These are phyloP conservation scores for Opeltia flavorubescens DNA, from an alignment of 495 filamentous ascomycete species.

Conservation along the genomic window DNA sequence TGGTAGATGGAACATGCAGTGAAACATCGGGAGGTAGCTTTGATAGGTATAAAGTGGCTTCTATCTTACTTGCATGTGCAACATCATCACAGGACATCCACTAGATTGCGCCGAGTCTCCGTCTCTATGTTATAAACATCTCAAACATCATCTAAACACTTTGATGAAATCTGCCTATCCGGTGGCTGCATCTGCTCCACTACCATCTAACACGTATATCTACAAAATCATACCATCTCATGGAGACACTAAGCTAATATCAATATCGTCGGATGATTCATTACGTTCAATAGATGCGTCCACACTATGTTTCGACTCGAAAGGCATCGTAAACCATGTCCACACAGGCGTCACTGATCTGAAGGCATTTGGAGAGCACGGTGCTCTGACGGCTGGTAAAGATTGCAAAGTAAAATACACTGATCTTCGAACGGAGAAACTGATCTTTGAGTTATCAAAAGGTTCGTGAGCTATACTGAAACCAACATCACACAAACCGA, in stretches of 20 bases:
- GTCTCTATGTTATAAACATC: not conserved
- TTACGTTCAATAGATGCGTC: constrained; percentile 33
- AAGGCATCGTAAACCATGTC: constrained; percentile 23
- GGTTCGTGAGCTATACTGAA: constrained; percentile 6
- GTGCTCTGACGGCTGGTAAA: constrained; percentile 32
- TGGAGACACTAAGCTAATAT: constrained; percentile 22
- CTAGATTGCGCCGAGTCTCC: too few species aligned
- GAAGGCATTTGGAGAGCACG: constrained; percentile 15
- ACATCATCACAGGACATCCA: too few species aligned
- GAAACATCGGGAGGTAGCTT: not conserved
- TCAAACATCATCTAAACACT: not conserved
- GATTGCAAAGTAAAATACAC: constrained; percentile 34
- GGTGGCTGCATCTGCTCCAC: constrained; percentile 27
- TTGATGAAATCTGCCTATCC: not conserved
- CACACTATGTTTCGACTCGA: constrained; percentile 23
- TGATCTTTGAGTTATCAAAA: constrained; percentile 8
- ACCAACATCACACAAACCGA: not conserved
- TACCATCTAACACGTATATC: constrained; percentile 36
- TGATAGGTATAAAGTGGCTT: too few species aligned
- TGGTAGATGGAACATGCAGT: not conserved
- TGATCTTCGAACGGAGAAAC: constrained; percentile 21
- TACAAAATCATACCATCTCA: constrained; percentile 27
- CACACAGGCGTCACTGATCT: constrained; percentile 31
- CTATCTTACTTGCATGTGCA: too few species aligned
- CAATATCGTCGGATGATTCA: constrained; percentile 44